These are phyloP conservation scores for Chlorella vulgaris DNA, from an alignment of 139 green algal species.

Conservation along the genomic window DNA sequence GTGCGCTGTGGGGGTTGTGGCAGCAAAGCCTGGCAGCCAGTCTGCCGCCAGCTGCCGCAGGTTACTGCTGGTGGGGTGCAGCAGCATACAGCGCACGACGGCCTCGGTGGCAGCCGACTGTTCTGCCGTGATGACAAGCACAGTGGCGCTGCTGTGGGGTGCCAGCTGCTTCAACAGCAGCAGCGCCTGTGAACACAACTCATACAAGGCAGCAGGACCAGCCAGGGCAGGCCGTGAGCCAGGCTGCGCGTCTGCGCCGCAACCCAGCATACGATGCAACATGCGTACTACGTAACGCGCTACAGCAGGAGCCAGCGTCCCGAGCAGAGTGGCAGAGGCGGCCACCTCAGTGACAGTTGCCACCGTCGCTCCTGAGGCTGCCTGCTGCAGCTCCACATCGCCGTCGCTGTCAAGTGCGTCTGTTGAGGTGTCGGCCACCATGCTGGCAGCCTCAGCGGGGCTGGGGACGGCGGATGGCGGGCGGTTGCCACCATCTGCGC, in stretches of 20 bases:
- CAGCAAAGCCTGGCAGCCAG: conserved; percentile 19
- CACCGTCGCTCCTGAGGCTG: not conserved
- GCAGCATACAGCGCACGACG: conserved; percentile 25
- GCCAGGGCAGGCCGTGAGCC: not conserved
- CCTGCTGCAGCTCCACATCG: too few relatives aligned
- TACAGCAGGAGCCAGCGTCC: not conserved
- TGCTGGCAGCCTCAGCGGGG: not conserved
- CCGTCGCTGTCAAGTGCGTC: not conserved
- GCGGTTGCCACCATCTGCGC: too few relatives aligned
- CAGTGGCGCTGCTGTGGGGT: not conserved
- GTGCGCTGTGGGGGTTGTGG: not conserved
- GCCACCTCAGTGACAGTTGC: too few relatives aligned
- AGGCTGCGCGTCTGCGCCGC: not conserved
- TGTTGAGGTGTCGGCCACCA: not conserved
- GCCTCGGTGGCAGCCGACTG: conserved; percentile 20
- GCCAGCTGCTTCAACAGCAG: conserved; percentile 39
- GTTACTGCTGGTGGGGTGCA: not conserved
- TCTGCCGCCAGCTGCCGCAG: conserved; percentile 12
- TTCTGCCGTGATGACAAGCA: not conserved
- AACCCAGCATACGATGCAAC: conserved; percentile 27
- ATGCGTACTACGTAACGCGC: conserved; percentile 33
- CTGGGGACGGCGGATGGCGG: not conserved
- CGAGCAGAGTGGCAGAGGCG: too few relatives aligned
- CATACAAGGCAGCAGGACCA: conserved; percentile 2
- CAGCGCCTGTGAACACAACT: conserved; percentile 21